phyloP scores from a whole-genome alignment of 345 rosid species.

The Eutrema yunnanense region DNA sequence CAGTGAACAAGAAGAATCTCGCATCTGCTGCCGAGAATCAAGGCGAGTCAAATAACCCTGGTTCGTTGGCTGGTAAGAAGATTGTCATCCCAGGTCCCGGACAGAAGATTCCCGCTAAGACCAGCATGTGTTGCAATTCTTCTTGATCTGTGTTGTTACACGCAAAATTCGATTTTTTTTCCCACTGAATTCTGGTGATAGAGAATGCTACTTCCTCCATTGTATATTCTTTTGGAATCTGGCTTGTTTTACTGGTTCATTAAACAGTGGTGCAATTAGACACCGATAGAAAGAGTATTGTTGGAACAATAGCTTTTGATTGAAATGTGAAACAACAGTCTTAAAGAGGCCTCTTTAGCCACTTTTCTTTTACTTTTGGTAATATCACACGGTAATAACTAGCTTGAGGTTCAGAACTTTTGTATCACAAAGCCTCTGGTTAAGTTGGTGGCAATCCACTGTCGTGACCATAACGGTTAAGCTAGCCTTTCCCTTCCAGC shows the following conservation, averaged over 20 bases:
- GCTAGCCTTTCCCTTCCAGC: slow-evolving; percentile 86
- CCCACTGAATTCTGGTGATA: background rate
- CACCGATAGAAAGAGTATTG: slow-evolving; percentile 10
- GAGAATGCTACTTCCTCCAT: slow-evolving; percentile 4
- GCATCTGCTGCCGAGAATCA: slow-evolving; percentile 41
- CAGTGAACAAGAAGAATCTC: slow-evolving; percentile 72
- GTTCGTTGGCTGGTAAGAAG: slow-evolving; percentile 62
- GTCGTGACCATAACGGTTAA: slow-evolving; percentile 85
- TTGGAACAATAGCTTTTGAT: slow-evolving; percentile 8
- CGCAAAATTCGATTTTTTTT: background rate
- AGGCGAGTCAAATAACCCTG: slow-evolving; percentile 47
- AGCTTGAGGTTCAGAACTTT: slow-evolving; percentile 1
- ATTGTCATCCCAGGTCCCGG: slow-evolving; percentile 61
- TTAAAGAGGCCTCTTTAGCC: too few species aligned
- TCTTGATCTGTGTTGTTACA: slow-evolving; percentile 30
- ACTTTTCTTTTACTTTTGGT: too few species aligned
- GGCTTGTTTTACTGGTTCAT: slow-evolving; percentile 13
- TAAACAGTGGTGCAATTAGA: slow-evolving; percentile 24
- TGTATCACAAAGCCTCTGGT: slow-evolving; percentile 54
- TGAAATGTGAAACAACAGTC: slow-evolving; percentile 1
- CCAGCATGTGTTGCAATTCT: slow-evolving; percentile 48
- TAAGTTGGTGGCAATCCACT: slow-evolving; percentile 72
- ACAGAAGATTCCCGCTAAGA: slow-evolving; percentile 58
- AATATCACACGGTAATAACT: background rate
- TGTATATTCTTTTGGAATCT: slow-evolving; percentile 28